phyloP scores from a whole-genome alignment of 2,329 filamentous ascomycete genomes.

The Zymoseptoria tritici region DNA sequence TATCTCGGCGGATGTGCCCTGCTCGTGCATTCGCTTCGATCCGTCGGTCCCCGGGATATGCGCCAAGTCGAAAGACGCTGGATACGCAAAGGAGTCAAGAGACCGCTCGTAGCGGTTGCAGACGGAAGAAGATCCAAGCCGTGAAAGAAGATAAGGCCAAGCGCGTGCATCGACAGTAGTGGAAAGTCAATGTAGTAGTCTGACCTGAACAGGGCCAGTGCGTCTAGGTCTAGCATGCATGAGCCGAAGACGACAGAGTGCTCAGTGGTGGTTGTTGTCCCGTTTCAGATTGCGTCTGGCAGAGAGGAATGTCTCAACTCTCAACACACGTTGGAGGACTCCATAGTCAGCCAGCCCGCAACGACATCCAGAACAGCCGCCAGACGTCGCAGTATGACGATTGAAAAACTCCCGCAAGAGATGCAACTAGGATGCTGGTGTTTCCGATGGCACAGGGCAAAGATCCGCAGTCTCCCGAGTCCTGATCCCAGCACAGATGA shows the following conservation, averaged over 20 bases:
- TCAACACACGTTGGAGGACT: not conserved
- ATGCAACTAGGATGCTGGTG: not conserved
- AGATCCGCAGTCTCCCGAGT: not conserved
- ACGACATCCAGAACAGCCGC: not conserved
- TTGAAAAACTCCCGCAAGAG: not conserved
- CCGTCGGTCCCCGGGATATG: too few species aligned
- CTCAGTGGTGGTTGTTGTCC: not conserved
- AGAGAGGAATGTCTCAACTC: not conserved
- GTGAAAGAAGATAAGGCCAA: not conserved
- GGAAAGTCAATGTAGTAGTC: not conserved
- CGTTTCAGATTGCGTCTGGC: not conserved
- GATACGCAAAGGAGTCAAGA: not conserved
- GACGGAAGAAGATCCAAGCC: not conserved
- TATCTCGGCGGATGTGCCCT: not conserved
- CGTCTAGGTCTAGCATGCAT: not conserved
- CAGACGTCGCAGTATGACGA: not conserved
- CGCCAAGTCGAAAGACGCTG: not conserved
- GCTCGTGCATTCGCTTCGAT: too few species aligned
- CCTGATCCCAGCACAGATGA: not conserved
- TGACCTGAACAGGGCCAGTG: not conserved
- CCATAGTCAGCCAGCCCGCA: not conserved
- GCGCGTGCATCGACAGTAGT: not conserved
- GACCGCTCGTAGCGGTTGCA: not conserved
- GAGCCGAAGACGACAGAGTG: not conserved
- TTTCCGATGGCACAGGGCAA: not conserved